Evolutionary conservation across 1,284 basidiomycete species (phyloP), one percentile per base, ranked within the genome.

Genomic region (Heterobasidion annosum): DNA sequence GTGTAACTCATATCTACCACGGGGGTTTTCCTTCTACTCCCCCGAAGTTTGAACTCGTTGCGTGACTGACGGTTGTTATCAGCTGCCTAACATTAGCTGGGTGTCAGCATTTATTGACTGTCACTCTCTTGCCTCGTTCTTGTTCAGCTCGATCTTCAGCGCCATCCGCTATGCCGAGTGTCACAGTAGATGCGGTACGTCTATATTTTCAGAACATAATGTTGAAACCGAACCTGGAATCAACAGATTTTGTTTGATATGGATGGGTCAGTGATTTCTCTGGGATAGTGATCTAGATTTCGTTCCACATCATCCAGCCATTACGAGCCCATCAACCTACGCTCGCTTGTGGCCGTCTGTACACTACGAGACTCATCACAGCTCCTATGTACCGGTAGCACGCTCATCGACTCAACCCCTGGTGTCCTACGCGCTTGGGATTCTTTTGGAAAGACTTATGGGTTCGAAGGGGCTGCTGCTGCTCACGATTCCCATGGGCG

Each of bases 371-470:
- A 25, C 25, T 25, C 25, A 25, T 25, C 25, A 25, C 25, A 25
- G 25, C 12, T 15, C 12, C 43, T 25, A 25, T 25, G 25, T 13
- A 46, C 44, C 16, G 34, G 15, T 58, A 85, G 84, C 44, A 86
- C 85, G 9, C 74, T 87, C 55, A 78, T 87, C 56, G 84, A 88
- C 67, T 85, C 84, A 2, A 87, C 84, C 7, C 83, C 83, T 2
- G 85, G 85, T 5, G 79, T 87, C 19, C 59, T 79, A 50, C 73
- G 74, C 59, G 82, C 83, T 13, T 88, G 85, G 85, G 68, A 73
- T 49, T 75, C 67, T 44, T 88, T 86, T 62, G 71, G 74, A 34
- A 71, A 68, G 45, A 74, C 81, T 52, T 86, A 85, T 61, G 68
- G 73, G 54, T 74, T 87, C 34, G 76, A 83, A 59, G 73, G 68